Percentiles rank a stretch among this genome's conserved stretches.
phyloP scores from a whole-genome alignment of 208 protist genomes.

The Crithidia brevicula region DNA sequence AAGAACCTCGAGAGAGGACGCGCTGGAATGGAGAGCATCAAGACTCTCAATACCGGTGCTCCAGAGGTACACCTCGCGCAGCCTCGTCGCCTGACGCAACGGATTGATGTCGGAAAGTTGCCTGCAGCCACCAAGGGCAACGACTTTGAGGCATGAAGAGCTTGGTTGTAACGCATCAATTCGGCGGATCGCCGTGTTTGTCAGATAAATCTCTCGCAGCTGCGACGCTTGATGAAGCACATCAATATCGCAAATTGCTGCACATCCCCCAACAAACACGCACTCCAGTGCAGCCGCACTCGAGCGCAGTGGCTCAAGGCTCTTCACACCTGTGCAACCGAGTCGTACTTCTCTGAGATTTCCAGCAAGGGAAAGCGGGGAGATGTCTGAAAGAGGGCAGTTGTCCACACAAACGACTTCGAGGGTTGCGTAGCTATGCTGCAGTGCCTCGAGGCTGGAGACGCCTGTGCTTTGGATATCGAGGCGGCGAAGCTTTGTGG shows the following conservation, averaged over 20 bases:
- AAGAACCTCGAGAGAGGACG: constrained; percentile 8
- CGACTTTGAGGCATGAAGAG: not conserved
- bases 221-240: constrained; percentile 3
- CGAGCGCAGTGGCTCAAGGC: constrained; percentile 2
- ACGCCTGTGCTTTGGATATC: not conserved
- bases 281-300: constrained; percentile 4
- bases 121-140: constrained; percentile 17
- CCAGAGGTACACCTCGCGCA: constrained; percentile 13
- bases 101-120: constrained; percentile 2
- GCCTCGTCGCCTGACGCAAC: not conserved
- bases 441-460: not conserved
- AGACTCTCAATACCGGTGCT: constrained; percentile 6
- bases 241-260: not conserved
- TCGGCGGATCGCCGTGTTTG: constrained; percentile 3
- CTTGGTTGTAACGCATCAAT: constrained; percentile 4
- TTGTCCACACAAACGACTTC: constrained; percentile 16
- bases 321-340: not conserved
- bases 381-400: constrained; percentile 2
- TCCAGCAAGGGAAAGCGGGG: not conserved
- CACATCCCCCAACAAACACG: constrained; percentile 11
- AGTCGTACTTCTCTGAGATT: constrained; percentile 8
- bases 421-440: not conserved
- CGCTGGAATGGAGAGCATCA: constrained; percentile 2
- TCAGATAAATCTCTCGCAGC: constrained; percentile 9
- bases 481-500: not conserved